These are phyloP conservation scores for Penicillium sp. DNA, from an alignment of 2,329 filamentous ascomycete species.

Conservation along the genomic window DNA sequence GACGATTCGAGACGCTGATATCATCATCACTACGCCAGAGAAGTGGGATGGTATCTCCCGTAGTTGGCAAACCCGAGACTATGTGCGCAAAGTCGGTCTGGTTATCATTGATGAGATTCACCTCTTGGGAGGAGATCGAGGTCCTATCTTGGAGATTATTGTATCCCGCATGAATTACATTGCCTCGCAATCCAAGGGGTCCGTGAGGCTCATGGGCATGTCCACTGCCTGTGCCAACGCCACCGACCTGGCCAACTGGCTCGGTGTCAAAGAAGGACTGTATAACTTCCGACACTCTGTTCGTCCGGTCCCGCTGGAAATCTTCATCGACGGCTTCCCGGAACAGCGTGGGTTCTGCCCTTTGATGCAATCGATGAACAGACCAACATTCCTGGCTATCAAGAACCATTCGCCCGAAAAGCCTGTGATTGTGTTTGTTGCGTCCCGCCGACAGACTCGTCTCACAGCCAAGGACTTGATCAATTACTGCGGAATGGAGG, in stretches of 20 bases:
- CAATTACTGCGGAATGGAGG: constrained; percentile 97
- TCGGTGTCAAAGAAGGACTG: constrained; percentile 88
- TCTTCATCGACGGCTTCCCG: constrained; percentile 96
- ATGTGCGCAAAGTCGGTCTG: constrained; percentile 87
- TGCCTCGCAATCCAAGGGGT: constrained; percentile 81
- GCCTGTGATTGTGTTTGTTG: constrained; percentile 96
- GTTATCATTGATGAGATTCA: constrained; percentile 99
- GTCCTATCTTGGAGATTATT: constrained; percentile 97
- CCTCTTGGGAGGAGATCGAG: constrained; percentile 89
- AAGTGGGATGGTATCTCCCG: constrained; percentile 99
- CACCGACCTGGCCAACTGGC: constrained; percentile 87
- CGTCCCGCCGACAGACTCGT: constrained; percentile 88
- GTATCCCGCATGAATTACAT: constrained; percentile 96
- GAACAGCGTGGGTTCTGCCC: constrained; percentile 93
- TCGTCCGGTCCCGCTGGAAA: constrained; percentile 87
- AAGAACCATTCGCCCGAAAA: constrained; percentile 95
- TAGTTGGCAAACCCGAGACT: constrained; percentile 96
- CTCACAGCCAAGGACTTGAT: constrained; percentile 94
- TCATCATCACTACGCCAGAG: constrained; percentile 98
- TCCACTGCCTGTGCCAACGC: constrained; percentile 97
- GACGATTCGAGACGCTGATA: constrained; percentile 90
- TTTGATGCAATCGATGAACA: constrained; percentile 98
- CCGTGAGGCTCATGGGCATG: constrained; percentile 93
- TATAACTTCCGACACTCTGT: constrained; percentile 99
- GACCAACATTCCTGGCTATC: constrained; percentile 91